These are phyloP conservation scores for Neurospora sp. DNA, from an alignment of 495 filamentous ascomycete species.

Conservation along the genomic window DNA sequence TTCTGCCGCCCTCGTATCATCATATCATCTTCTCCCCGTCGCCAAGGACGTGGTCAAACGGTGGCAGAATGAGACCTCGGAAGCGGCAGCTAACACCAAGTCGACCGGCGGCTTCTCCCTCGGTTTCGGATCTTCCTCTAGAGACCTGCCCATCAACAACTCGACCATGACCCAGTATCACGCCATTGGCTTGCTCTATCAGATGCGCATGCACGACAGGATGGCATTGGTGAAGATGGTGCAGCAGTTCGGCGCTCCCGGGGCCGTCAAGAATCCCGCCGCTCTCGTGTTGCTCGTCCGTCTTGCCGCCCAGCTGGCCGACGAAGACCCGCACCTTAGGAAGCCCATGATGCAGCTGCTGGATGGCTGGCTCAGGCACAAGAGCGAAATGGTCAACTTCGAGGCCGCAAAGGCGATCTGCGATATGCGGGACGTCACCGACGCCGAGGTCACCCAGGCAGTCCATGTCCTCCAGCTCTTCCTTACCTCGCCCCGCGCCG, in stretches of 20 bases:
- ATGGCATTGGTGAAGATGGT: constrained; percentile 99
- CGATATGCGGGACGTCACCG: constrained; percentile 84
- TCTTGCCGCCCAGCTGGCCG: constrained; percentile 86
- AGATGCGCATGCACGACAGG: constrained; percentile 94
- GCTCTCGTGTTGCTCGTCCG: constrained; percentile 87
- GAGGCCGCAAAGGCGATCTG: constrained; percentile 98
- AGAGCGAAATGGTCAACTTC: constrained; percentile 99
- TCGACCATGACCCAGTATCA: constrained; percentile 98
- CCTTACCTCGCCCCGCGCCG: constrained; percentile 89
- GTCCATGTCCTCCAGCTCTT: constrained; percentile 93
- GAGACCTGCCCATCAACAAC: constrained; percentile 62
- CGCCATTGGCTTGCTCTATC: constrained; percentile 92
- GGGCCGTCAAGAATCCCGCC: constrained; percentile 88
- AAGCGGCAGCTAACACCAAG: constrained; percentile 84
- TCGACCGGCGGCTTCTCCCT: constrained; percentile 81
- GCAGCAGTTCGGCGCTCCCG: constrained; percentile 87
- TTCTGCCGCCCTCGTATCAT: constrained; percentile 91
- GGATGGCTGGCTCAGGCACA: constrained; percentile 94
- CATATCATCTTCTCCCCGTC: constrained; percentile 95
- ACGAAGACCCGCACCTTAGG: constrained; percentile 79
- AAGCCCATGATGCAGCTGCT: constrained; percentile 92
- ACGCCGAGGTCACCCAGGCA: constrained; percentile 83
- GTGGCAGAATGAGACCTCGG: constrained; percentile 98
- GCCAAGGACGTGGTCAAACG: constrained; percentile 89
- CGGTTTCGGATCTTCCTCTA: constrained; percentile 69